A percentile compares a stretch with the other conserved stretches of the same genome.
Evolutionary conservation across 2,329 filamentous ascomycete genomes (phyloP).

Genomic region (Microsporum audouinii): DNA sequence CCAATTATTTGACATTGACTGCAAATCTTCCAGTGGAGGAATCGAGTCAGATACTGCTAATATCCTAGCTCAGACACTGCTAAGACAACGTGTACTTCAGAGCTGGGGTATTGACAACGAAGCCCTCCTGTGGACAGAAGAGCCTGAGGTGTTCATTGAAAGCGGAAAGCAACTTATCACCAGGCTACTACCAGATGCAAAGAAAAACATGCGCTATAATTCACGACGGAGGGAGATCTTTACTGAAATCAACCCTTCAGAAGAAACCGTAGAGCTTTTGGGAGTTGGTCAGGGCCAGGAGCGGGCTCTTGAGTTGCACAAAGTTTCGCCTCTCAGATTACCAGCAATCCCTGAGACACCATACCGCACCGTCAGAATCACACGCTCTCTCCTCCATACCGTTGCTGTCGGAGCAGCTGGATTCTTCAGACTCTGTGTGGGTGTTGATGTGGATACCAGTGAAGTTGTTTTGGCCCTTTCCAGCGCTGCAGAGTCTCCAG

Average conservation of each 20-base stretch:
- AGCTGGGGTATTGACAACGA: background rate
- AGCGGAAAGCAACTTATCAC: background rate
- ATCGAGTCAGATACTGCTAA: background rate
- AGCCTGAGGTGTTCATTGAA: background rate
- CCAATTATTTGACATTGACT: background rate
- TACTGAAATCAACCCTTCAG: background rate
- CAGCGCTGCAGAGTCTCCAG: background rate
- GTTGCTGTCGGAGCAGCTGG: background rate
- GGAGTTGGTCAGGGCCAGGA: background rate
- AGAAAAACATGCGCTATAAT: background rate
- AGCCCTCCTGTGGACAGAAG: background rate
- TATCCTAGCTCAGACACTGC: background rate
- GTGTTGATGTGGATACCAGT: background rate
- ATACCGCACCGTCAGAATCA: background rate
- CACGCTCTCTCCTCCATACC: background rate
- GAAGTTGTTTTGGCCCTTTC: background rate
- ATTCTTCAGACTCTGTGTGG: background rate
- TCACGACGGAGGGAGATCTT: background rate
- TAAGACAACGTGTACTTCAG: background rate
- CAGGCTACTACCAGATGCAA: background rate
- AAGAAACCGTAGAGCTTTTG: background rate
- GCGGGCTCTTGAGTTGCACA: background rate
- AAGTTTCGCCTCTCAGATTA: background rate
- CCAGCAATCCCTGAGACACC: background rate
- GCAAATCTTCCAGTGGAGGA: background rate